Evolutionary conservation across 2,329 filamentous ascomycete genomes (phyloP), one percentile per base, ranked within the genome.

Genomic region (Diaporthe eres): DNA sequence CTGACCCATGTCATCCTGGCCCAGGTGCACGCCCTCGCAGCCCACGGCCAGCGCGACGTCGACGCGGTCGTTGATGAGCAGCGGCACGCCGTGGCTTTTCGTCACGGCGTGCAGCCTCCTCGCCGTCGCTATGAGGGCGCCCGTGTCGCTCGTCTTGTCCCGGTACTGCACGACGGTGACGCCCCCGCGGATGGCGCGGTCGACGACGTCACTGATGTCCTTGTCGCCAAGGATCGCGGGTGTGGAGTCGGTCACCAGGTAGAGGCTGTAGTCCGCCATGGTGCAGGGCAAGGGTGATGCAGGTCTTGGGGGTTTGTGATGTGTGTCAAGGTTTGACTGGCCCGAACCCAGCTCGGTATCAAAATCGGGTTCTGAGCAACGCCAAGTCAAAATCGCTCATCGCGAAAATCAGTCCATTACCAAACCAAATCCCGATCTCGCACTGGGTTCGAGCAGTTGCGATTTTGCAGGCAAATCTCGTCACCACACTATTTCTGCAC

Each of bases 201-300:
- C 92, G 72, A 98, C 95, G 1, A 98, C 92, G 13, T 90, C 80
- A 76, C 91, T 90, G 51, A 98, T 88, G 82, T 95, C 89, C 79
- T 90, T 90, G 77, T 89, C 86, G 73, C 94, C 94, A 58, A 98
- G 91, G 79, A 98, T 95, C 47, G 92, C 91, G 19, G 93, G 90
- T n/a, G 95, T 98, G 70, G 95, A 97, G 88, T 98, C 96, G 7
- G 96, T 98, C 79, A 98, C 96, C 75, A 98, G 89, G 83, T 98
- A 98, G 53, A 98, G 87, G 67, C 93, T 92, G 83, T 97, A 96
- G 85, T 98, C 92, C 63, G 93, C 87, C 55, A 65, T 73, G 19
- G 19, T 44, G 71, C 34, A 63, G 28, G 15, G 6, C 12, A 12
- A n/a, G n/a, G 12, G 37, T 13, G 19, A 6, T 25, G 44, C 25